Percentiles rank a stretch among this genome's conserved stretches.
Conservation (phyloP, 148 eudicot genomes). For the Camellia japonica region DNA sequence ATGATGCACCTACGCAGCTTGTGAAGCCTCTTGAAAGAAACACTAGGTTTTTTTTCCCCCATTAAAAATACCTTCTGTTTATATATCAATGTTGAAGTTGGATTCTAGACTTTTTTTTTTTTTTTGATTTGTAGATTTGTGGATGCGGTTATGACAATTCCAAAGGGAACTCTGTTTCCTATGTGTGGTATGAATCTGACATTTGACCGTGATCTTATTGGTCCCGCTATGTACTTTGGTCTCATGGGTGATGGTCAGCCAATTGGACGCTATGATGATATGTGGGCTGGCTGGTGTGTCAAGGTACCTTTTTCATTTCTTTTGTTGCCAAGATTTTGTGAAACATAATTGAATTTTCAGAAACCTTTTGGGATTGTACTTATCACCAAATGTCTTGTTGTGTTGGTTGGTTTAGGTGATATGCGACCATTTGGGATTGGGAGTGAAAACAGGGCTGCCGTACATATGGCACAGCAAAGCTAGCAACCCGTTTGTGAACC, state of each 20-base stretch:
- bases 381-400: not conserved
- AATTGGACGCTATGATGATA: constrained; percentile 68
- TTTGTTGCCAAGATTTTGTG: not conserved
- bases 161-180: constrained; percentile 61
- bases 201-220: constrained; percentile 60
- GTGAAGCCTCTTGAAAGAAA: constrained; percentile 71
- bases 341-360: not conserved
- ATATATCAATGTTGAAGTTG: not conserved
- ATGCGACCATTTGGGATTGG: constrained; percentile 59
- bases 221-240: constrained; percentile 72
- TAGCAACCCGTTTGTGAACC: constrained; percentile 59
- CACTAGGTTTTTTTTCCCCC: constrained; percentile 28
- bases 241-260: constrained; percentile 80
- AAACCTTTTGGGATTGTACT: not conserved
- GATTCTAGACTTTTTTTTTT: not conserved
- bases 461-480: constrained; percentile 70
- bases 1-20: constrained; percentile 73
- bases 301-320: constrained; percentile 29
- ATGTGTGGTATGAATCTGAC: constrained; percentile 77
- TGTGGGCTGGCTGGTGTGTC: constrained; percentile 73
- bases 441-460: constrained; percentile 60
- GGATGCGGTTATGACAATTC: constrained; percentile 58
- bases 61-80: not conserved
- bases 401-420: constrained; percentile 30
- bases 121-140: constrained; percentile 43